Conservation (phyloP, 1,284 basidiomycete genomes). For the Anthracocystis panici-leucophaei region DNA sequence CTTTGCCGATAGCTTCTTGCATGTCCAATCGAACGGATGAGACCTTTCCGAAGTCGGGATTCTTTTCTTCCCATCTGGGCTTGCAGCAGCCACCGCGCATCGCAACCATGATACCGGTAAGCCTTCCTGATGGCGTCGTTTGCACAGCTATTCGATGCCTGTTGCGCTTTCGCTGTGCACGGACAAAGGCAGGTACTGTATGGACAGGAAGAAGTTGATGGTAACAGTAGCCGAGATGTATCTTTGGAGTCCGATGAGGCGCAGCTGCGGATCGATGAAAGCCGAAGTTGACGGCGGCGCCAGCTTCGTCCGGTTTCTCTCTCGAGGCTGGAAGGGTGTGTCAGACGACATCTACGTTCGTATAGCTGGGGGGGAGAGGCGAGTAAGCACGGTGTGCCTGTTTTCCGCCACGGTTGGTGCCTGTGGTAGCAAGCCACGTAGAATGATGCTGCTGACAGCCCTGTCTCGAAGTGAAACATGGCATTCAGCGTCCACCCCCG, state of each 20-base stretch:
- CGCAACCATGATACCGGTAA: neutral
- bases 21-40: conserved; percentile 2
- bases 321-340: neutral
- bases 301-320: neutral
- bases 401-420: too few species aligned
- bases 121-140: neutral
- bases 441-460: neutral
- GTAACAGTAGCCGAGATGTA: neutral
- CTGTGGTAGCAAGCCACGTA: too few species aligned
- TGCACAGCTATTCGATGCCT: too few species aligned
- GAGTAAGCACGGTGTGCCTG: too few species aligned
- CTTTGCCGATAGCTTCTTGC: conserved; percentile 3
- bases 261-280: neutral
- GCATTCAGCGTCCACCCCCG: neutral
- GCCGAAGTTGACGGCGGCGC: neutral
- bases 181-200: too few species aligned
- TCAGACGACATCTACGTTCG: conserved; percentile 3
- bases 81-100: conserved; percentile 3
- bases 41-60: conserved; percentile 1
- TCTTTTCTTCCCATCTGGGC: neutral
- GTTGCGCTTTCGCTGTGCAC: too few species aligned
- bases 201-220: too few species aligned
- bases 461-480: neutral
- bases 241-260: neutral
- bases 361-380: neutral